Evolutionary conservation across 371 early-diverging fungal species (phyloP).

Genomic region (Mortierella sp.): DNA sequence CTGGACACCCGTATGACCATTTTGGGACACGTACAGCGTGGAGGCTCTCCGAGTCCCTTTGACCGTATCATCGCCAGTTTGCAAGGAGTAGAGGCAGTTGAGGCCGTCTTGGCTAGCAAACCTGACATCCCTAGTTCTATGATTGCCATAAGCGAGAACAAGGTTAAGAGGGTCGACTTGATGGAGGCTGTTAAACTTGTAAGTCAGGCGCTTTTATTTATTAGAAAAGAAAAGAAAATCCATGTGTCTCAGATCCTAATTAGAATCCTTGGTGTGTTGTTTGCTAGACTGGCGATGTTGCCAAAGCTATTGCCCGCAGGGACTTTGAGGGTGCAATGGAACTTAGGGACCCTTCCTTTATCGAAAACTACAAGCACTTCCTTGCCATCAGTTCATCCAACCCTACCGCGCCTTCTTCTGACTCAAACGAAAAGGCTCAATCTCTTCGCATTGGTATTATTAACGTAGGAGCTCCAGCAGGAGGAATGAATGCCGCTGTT

Average conservation of each 20-base stretch:
- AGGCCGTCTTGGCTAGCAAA: conserved; percentile 90
- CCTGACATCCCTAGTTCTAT: conserved; percentile 91
- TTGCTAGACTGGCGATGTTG: conserved; percentile 86
- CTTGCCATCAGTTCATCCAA: conserved; percentile 54
- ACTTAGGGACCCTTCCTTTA: conserved; percentile 92
- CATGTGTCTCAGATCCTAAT: no score
- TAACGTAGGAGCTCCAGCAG: conserved; percentile 96
- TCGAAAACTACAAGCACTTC: conserved; percentile 76
- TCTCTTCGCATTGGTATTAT: conserved; percentile 92
- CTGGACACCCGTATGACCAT: conserved; percentile 96
- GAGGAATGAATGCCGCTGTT: conserved; percentile 98
- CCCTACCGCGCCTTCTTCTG: background rate
- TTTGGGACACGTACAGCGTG: conserved; percentile 99
- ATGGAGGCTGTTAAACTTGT: conserved; percentile 93
- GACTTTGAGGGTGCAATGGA: conserved; percentile 94
- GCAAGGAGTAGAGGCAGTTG: conserved; percentile 97
- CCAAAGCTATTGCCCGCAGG: conserved; percentile 83
- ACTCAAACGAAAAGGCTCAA: conserved; percentile 35
- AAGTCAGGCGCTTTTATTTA: conserved; percentile 14
- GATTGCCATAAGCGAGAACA: conserved; percentile 93
- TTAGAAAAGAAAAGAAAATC: background rate
- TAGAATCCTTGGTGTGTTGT: background rate
- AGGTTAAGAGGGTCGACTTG: conserved; percentile 86
- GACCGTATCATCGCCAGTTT: conserved; percentile 96
- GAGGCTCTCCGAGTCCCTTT: conserved; percentile 95